phyloP scores from a whole-genome alignment of 2,329 filamentous ascomycete species.

The Penicillium palitans region DNA sequence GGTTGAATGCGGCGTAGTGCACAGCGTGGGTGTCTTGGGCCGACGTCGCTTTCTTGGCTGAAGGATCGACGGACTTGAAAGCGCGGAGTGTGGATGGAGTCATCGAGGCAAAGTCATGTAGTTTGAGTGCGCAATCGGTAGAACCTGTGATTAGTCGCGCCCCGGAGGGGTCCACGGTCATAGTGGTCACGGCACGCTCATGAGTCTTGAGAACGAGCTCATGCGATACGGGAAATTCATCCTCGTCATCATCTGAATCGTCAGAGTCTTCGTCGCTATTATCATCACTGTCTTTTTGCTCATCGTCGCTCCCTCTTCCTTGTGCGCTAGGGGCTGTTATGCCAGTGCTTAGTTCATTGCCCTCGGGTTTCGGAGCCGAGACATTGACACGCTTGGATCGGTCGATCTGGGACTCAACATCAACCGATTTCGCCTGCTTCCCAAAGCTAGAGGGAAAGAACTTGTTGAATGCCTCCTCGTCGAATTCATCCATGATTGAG shows the following conservation, averaged over 20 bases:
- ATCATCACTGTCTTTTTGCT: slow-evolving; percentile 40
- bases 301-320: slow-evolving; percentile 28
- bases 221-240: slow-evolving; percentile 89
- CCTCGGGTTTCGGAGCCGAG: slow-evolving; percentile 34
- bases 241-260: slow-evolving; percentile 65
- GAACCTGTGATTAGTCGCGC: slow-evolving; percentile 86
- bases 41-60: slow-evolving; percentile 68
- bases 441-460: slow-evolving; percentile 85
- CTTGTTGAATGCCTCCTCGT: slow-evolving; percentile 49
- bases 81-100: slow-evolving; percentile 91
- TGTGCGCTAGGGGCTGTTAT: slow-evolving; percentile 25
- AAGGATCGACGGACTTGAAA: slow-evolving; percentile 90
- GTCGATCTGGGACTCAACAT: slow-evolving; percentile 79
- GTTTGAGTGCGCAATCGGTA: slow-evolving; percentile 83
- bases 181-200: slow-evolving; percentile 78
- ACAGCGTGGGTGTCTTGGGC: slow-evolving; percentile 83
- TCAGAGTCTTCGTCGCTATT: slow-evolving; percentile 50
- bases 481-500: slow-evolving; percentile 42
- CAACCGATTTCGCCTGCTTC: slow-evolving; percentile 71
- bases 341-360: slow-evolving; percentile 27
- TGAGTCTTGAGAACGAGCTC: slow-evolving; percentile 92
- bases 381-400: slow-evolving; percentile 65
- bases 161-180: slow-evolving; percentile 81
- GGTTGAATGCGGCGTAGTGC: slow-evolving; percentile 83
- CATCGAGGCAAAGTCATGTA: slow-evolving; percentile 95